Base-by-base conservation (phyloP, 441 rosid genomes). In the Mallotus japonicus region DNA sequence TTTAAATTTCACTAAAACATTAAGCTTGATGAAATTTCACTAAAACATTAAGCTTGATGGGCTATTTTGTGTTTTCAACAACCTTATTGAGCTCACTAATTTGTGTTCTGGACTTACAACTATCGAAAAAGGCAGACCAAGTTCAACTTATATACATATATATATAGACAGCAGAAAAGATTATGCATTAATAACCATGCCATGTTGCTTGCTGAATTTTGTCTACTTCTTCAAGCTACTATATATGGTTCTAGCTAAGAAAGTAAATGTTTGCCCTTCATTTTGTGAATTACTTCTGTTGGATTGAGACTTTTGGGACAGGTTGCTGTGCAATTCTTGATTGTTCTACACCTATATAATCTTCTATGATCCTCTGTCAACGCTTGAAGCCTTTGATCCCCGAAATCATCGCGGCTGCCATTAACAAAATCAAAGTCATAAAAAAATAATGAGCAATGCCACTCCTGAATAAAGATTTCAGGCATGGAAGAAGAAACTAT, bases 281-380 rank as follows among this genome's bases (percentile, higher is more conserved):
- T 90, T 72, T 79, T 86, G 6, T 83, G 77, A 76, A 87, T 90
- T 7, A 89, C 86, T 66, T 61, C 78, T 0, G 90, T 90, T 9
- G 89, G 91, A 66, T 82, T 50, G 28, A 90, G 80, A 71, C 90
- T 85, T 77, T 90, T 90, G 19, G 96, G 94, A 72, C 90, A 90
- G 14, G 85, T 79, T 0, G 75, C 83, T 28, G 83, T 82, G 87
- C 96, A 92, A 37, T 90, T 89, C 83, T 79, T 76, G 49, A 85
- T 89, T 14, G 82, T 73, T 77, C 92, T 85, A 70, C 97, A 90
- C 62, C 84, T 71, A 58, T 87, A 85, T 15, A 90, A 67, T 76
- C 69, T 87, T 78, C 62, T 88, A 2, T 66, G 37, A 22, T 84
- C 87, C 65, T 87, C 90, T 6, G 89, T 84, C 60, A 89, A 60